Percentiles rank a stretch among this genome's conserved stretches.
Conservation (phyloP, 768 basidiomycete species). For the Lyophyllum semitale region DNA sequence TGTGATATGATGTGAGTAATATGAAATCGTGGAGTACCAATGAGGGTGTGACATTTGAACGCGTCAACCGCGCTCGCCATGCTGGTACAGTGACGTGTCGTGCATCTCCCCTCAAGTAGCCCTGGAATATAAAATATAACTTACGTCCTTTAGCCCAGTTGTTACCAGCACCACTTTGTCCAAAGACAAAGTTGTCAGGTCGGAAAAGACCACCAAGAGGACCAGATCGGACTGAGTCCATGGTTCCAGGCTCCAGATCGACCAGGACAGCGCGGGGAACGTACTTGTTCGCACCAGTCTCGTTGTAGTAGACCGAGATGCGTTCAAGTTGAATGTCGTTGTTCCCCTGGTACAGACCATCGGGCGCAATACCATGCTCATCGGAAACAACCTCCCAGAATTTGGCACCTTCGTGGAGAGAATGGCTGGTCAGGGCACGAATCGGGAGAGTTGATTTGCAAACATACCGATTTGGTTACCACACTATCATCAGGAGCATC, state of each 20-base stretch:
- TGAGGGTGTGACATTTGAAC: background rate
- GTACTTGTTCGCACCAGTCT: conserved; percentile 93
- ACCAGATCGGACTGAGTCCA: conserved; percentile 90
- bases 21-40: background rate
- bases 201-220: conserved; percentile 92
- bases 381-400: conserved; percentile 99
- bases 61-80: too few relatives aligned
- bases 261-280: conserved; percentile 97
- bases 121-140: conserved; percentile 33
- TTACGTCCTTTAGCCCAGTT: conserved; percentile 99
- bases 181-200: conserved; percentile 98
- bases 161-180: conserved; percentile 98
- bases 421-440: conserved; percentile 20
- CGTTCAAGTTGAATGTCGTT: conserved; percentile 96
- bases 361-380: conserved; percentile 94
- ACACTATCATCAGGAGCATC: conserved; percentile 55
- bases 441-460: conserved; percentile 22
- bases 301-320: conserved; percentile 98
- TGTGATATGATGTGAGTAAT: background rate
- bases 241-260: conserved; percentile 97
- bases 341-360: conserved; percentile 92
- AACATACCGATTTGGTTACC: conserved; percentile 97
- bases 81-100: too few relatives aligned
- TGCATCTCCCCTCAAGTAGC: background rate
- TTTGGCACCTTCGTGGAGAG: conserved; percentile 68